Conservation (phyloP, 2,329 filamentous ascomycete species). For the Colletotrichum tofieldiae region DNA sequence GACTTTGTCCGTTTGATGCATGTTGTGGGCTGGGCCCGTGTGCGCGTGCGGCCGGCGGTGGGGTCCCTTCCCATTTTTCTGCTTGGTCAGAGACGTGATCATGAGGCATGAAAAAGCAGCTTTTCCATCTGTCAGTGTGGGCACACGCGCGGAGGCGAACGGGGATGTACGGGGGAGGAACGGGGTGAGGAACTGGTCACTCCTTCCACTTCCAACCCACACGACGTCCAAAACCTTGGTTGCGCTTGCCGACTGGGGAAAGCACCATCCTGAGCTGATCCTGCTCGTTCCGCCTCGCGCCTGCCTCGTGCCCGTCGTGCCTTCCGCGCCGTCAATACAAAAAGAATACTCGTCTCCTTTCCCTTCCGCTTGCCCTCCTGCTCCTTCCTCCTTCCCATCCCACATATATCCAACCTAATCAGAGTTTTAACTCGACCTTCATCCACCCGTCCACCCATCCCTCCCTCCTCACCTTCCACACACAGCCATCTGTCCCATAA, state of each 20-base stretch:
- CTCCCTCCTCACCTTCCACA: background rate
- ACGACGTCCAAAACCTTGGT: background rate
- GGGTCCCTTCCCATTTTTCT: background rate
- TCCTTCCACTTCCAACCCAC: slow-evolving; percentile 11
- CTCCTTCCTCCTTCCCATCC: slow-evolving; percentile 8
- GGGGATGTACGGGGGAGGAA: slow-evolving; percentile 37
- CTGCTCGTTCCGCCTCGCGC: background rate
- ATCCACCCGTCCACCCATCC: background rate
- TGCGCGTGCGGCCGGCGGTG: background rate
- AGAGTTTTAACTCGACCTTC: slow-evolving; percentile 32
- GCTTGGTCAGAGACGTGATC: slow-evolving; percentile 33
- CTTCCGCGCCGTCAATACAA: background rate
- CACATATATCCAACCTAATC: slow-evolving; percentile 24
- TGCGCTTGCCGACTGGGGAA: background rate
- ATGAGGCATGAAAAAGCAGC: slow-evolving; percentile 38
- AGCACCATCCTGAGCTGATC: background rate
- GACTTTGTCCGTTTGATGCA: slow-evolving; percentile 36
- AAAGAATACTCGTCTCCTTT: slow-evolving; percentile 18
- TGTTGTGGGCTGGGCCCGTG: slow-evolving; percentile 6
- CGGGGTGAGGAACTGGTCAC: slow-evolving; percentile 11
- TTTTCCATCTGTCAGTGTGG: slow-evolving; percentile 34
- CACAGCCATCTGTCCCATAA: background rate
- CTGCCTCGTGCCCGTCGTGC: background rate
- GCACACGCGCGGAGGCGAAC: slow-evolving; percentile 37
- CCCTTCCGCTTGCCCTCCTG: background rate